Percentiles rank a stretch among this genome's conserved stretches.
Evolutionary conservation across 2,329 filamentous ascomycete species (phyloP).

Genomic region (Alternaria angustiovoidea): DNA sequence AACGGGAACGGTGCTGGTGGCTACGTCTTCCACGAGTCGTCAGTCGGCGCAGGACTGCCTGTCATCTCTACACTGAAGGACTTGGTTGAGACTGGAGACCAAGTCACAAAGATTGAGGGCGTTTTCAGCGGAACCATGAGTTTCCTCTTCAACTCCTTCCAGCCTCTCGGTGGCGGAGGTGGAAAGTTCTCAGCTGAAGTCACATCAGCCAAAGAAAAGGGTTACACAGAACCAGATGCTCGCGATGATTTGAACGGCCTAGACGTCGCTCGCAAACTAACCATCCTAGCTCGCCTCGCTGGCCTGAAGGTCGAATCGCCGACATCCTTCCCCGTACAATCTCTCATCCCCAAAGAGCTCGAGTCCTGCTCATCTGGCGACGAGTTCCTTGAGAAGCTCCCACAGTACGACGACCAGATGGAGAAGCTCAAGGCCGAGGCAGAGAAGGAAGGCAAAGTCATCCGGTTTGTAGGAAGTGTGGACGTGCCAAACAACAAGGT

Average conservation of each 20-base stretch:
- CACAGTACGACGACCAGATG: slow-evolving; percentile 89
- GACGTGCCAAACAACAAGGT: slow-evolving; percentile 82
- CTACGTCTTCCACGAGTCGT: slow-evolving; percentile 93
- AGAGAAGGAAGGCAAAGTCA: slow-evolving; percentile 85
- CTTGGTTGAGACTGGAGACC: slow-evolving; percentile 91
- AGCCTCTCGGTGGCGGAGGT: slow-evolving; percentile 76
- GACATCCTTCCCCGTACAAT: slow-evolving; percentile 91
- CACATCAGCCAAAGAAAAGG: slow-evolving; percentile 87
- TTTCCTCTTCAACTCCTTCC: slow-evolving; percentile 97
- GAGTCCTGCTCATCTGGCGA: slow-evolving; percentile 79
- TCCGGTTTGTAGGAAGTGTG: slow-evolving; percentile 92
- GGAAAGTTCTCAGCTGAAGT: slow-evolving; percentile 93
- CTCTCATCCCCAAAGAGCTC: slow-evolving; percentile 86
- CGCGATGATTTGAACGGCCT: slow-evolving; percentile 86
- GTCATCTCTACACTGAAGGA: slow-evolving; percentile 94
- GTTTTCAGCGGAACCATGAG: slow-evolving; percentile 98
- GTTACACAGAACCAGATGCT: slow-evolving; percentile 90
- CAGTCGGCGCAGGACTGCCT: slow-evolving; percentile 90
- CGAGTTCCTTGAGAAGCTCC: slow-evolving; percentile 83
- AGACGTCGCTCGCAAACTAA: slow-evolving; percentile 94
- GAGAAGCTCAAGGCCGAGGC: slow-evolving; percentile 86
- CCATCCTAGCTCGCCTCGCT: slow-evolving; percentile 86
- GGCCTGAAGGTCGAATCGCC: slow-evolving; percentile 84
- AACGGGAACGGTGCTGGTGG: slow-evolving; percentile 70
- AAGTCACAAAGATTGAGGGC: slow-evolving; percentile 91